Base-by-base conservation (phyloP, 768 basidiomycete genomes). In the Mycena rosella region DNA sequence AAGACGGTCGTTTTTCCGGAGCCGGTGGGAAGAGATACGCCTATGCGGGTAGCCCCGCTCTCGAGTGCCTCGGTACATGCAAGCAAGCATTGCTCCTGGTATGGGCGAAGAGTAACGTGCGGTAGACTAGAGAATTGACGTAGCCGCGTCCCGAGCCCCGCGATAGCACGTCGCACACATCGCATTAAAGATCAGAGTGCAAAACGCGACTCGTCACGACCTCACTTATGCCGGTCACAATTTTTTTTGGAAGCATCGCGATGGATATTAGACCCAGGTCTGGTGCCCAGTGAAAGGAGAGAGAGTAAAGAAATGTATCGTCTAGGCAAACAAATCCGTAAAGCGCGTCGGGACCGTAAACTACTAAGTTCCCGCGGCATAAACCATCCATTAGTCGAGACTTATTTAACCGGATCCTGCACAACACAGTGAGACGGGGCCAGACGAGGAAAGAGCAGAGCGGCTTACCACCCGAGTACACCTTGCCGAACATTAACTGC, bases 1-100 rank as follows among this genome's bases (percentile, higher is more conserved):
- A 99, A 99, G 59, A 98, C 91, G 0, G 94, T 93, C 0, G 96
- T 99, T 79, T 99, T 98, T 5, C 89, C 89, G 20, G 93, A 87
- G 27, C 95, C 95, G 34, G 94, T 95, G 47, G 95, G 95, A 7
- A 95, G 80, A 9, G 93, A 95, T 24, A 95, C 91, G 18, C 94
- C 95, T 20, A 96, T 90, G 30, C 95, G 89, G 9, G 89, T 87
- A 49, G 79, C 79, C n/a, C 95, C 94, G 29, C 83, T 77, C 24
- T 80, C 75, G 18, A 97, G 81, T 10, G 96, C 93, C 22, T 88
- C 86, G 2, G 89, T 79, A 76, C 96, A 96, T 5, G 93, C 89
- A 17, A 88, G 81, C 29, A 98, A 82, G 75, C 95, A 96, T 11
- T 87, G 83, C 69, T 92, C 87, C 74, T 98, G 96, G 76, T 98